Evolutionary conservation across 2,329 filamentous ascomycete genomes (phyloP), one percentile per base, ranked within the genome.

Genomic region (Colletotrichum kahawae): DNA sequence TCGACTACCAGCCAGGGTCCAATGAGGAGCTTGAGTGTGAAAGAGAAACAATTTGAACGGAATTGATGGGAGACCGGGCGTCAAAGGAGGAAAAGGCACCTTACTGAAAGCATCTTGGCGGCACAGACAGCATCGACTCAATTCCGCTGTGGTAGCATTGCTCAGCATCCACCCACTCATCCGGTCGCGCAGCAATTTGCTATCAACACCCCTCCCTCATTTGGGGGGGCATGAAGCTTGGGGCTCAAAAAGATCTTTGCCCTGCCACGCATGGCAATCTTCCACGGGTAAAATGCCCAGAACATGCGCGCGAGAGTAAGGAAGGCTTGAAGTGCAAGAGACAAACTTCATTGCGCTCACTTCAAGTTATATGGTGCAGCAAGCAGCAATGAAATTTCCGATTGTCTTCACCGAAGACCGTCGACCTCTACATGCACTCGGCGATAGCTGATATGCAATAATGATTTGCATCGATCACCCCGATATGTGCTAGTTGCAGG

Each of bases 191-290:
- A 33, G 64, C n/a, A 33, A 29, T 29, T 7, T 34, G 21, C 62
- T 67, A 74, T 71, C 54, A 65, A 62, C 72, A 71, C 68, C 34
- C 62, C 60, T 31, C 68, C 62, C 60, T 34, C 18, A 31, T 13
- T 48, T 14, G 24, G 29, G 29, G 29, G 38, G 12, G 12, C n/a
- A 12, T 34, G 54, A 38, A 69, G 34, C 21, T 60, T 34, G 54
- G 54, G 69, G 69, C 63, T 71, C 69, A 60, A 71, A 14, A 48
- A 33, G 34, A 29, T 57, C 16, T 33, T 21, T 57, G 27, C 43
- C 27, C 33, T 13, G 10, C 12, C 64, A 56, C 51, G 43, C 33
- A 27, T 54, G 14, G 16, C 33, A 43, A 24, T 38, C 36, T 36
- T 63, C 60, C 60, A 24, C 34, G 60, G 34, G 18, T 63, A 18